Evolutionary conservation across 2,329 filamentous ascomycete genomes (phyloP), one percentile per base, ranked within the genome.

Genomic region (Pseudodiploospora longispora): DNA sequence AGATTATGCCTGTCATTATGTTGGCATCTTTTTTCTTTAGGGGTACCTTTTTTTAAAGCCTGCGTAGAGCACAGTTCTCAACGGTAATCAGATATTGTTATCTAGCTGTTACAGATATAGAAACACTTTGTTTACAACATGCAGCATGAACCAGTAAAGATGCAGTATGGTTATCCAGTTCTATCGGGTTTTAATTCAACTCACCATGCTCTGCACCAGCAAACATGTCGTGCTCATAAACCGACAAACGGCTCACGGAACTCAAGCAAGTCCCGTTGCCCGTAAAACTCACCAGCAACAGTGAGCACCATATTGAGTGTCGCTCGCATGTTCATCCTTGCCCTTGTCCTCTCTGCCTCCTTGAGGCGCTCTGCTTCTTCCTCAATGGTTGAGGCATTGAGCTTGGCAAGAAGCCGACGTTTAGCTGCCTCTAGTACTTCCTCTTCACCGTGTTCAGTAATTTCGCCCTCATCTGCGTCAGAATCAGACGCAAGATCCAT

Each of bases 261-360:
- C 55, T 85, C 80, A 40, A 96, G 74, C 50, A 96, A 65, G 63
- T 97, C 91, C 51, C 83, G 75, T 65, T 97, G 91, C 1, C 91
- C 89, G 64, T 90, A 97, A 52, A 86, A 80, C 65, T 95, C 89
- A 55, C 88, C 90, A 39, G 85, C 83, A 32, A 96, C 75, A 0
- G 87, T 93, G 53, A 96, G 70, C 42, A 96, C 87, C 87, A 95
- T 95, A 65, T 94, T 90, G 31, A 96, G 71, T 35, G 88, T 89
- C n/a, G 81, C 83, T 29, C 77, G 72, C 68, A 72, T 72, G 59
- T 75, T 78, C 55, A 69, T 63, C 34, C 65, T 66, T 34, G 60
- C 60, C n/a, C 69, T 60, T 32, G 56, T 51, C 46, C 52, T 53
- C 4, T 57, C 54, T 3, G 50, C 52, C 40, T 62, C 56, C 37